Evolutionary conservation across 140 eudicot genomes (phyloP).

Genomic region (Bidens hawaiensis): DNA sequence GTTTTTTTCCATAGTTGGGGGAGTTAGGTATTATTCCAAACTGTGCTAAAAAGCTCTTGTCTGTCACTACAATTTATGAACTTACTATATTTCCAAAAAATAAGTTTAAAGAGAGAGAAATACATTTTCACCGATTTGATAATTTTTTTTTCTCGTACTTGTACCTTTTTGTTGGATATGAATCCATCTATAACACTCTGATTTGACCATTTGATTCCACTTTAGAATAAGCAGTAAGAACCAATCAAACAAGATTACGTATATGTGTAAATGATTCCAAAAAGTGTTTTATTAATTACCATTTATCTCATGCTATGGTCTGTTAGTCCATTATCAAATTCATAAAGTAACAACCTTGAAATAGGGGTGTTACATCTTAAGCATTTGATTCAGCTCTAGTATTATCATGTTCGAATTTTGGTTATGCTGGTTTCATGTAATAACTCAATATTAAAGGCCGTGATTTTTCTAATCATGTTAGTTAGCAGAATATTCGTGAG

Average conservation of each 20-base stretch:
- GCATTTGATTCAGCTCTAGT: too few species aligned
- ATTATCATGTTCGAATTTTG: too few species aligned
- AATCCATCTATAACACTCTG: conserved; percentile 7
- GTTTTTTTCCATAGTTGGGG: conserved; percentile 33
- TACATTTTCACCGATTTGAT: conserved; percentile 20
- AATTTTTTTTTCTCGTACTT: conserved; percentile 19
- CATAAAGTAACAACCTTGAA: too few species aligned
- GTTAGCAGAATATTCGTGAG: too few species aligned
- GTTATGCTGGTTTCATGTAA: too few species aligned
- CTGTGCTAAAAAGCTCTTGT: conserved; percentile 43
- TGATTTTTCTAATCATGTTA: too few species aligned
- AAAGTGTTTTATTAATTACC: background rate
- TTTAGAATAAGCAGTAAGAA: background rate
- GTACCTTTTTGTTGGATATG: conserved; percentile 25
- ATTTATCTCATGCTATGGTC: background rate
- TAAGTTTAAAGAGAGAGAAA: conserved; percentile 13
- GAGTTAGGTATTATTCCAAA: conserved; percentile 47
- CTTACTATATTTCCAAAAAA: conserved; percentile 10
- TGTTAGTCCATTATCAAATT: background rate
- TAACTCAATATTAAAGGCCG: too few species aligned
- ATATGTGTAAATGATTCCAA: background rate
- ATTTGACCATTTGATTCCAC: conserved; percentile 7
- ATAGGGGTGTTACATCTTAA: background rate
- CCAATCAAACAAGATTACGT: background rate
- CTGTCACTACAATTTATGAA: conserved; percentile 33